Evolutionary conservation across 2,329 filamentous ascomycete genomes (phyloP).

Genomic region (Fusarium avenaceum): DNA sequence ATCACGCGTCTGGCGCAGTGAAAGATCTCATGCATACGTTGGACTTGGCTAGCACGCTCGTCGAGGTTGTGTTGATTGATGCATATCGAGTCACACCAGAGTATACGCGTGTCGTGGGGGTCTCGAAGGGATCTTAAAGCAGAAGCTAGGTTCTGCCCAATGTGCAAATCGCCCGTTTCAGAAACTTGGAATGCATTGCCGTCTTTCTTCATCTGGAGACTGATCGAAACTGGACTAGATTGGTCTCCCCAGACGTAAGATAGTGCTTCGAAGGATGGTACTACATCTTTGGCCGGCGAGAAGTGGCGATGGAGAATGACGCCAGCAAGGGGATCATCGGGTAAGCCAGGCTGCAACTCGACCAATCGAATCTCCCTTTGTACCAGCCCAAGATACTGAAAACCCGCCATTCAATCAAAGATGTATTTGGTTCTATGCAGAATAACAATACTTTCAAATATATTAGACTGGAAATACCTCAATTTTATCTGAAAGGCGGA

Average conservation of each 20-base stretch:
- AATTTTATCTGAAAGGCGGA: neutral
- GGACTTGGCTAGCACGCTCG: constrained; percentile 5
- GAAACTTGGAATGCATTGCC: neutral
- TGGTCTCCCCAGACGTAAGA: constrained; percentile 18
- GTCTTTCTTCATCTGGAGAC: neutral
- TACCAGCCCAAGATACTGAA: too few species aligned
- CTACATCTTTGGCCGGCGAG: neutral
- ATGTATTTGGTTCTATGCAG: neutral
- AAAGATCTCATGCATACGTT: constrained; percentile 13
- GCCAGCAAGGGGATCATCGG: neutral
- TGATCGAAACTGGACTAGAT: neutral
- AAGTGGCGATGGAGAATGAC: neutral
- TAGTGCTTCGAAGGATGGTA: constrained; percentile 1
- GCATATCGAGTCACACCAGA: constrained; percentile 22
- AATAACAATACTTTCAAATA: too few species aligned
- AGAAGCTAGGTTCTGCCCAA: constrained; percentile 11
- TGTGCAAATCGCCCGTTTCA: neutral
- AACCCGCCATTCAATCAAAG: neutral
- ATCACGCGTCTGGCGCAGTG: constrained; percentile 1
- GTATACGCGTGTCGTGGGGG: neutral
- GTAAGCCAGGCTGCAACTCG: neutral
- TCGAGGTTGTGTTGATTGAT: constrained; percentile 12
- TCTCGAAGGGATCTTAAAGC: constrained; percentile 2
- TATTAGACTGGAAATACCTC: too few species aligned
- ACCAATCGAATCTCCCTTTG: neutral